Evolutionary conservation across 2,329 filamentous ascomycete species (phyloP).

Genomic region (Hysterium pulicare): DNA sequence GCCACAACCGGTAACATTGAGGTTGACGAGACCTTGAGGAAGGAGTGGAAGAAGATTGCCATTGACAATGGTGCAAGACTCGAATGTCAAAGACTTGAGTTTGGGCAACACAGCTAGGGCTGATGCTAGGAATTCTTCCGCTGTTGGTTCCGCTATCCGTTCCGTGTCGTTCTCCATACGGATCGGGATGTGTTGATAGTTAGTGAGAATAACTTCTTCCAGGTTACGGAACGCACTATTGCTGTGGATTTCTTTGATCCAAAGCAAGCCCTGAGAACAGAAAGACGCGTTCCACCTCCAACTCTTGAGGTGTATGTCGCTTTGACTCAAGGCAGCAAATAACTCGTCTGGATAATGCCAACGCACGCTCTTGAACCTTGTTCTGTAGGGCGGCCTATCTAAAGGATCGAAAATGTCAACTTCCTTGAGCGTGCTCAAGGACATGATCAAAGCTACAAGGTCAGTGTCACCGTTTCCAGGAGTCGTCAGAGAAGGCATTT

Average conservation of each 20-base stretch:
- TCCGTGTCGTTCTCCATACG: slow-evolving; percentile 14
- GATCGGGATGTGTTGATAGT: slow-evolving; percentile 25
- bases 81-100: slow-evolving; percentile 67
- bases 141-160: slow-evolving; percentile 35
- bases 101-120: slow-evolving; percentile 58
- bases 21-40: slow-evolving; percentile 61
- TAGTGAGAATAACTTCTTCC: slow-evolving; percentile 32
- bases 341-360: slow-evolving; percentile 69
- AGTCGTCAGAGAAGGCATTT: slow-evolving; percentile 53
- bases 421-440: slow-evolving; percentile 64
- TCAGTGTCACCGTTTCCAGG: slow-evolving; percentile 54
- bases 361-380: slow-evolving; percentile 51
- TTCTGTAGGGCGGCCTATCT: slow-evolving; percentile 65
- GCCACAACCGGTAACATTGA: slow-evolving; percentile 78
- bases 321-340: slow-evolving; percentile 60
- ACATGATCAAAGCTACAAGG: slow-evolving; percentile 57
- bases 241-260: slow-evolving; percentile 47
- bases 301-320: slow-evolving; percentile 41
- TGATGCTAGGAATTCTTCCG: slow-evolving; percentile 45
- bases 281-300: slow-evolving; percentile 58
- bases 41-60: slow-evolving; percentile 65
- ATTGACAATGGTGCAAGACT: slow-evolving; percentile 71
- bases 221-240: slow-evolving; percentile 36
- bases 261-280: slow-evolving; percentile 29
- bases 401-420: slow-evolving; percentile 69